phyloP scores from a whole-genome alignment of 371 early-diverging fungal species.

The Mucor circinelloides region DNA sequence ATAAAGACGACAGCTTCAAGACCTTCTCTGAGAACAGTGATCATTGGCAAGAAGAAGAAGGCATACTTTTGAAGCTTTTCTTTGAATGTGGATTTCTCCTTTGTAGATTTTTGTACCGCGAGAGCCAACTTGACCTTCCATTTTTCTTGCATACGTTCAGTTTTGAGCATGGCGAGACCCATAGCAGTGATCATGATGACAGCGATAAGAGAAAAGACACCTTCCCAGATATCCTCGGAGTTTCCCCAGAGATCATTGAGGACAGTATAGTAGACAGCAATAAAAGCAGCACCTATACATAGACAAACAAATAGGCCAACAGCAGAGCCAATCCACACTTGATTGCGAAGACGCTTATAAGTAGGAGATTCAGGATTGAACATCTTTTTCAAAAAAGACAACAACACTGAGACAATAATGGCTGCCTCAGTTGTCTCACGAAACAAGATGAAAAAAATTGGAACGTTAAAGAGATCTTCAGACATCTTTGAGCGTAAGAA shows the following conservation, averaged over 20 bases:
- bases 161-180: slow-evolving; percentile 74
- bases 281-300: slow-evolving; percentile 70
- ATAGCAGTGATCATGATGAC: slow-evolving; percentile 68
- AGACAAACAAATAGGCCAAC: slow-evolving; percentile 63
- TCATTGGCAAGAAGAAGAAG: slow-evolving; percentile 74
- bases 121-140: slow-evolving; percentile 66
- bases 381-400: slow-evolving; percentile 69
- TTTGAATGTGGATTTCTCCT: slow-evolving; percentile 25
- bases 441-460: slow-evolving; percentile 84
- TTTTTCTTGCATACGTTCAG: slow-evolving; percentile 72
- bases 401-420: slow-evolving; percentile 79
- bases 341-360: slow-evolving; percentile 58
- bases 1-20: slow-evolving; percentile 82
- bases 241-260: slow-evolving; percentile 45
- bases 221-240: slow-evolving; percentile 81
- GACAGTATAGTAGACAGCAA: slow-evolving; percentile 65
- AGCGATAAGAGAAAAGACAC: slow-evolving; percentile 68
- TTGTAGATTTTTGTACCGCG: slow-evolving; percentile 42
- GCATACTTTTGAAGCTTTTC: slow-evolving; percentile 49
- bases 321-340: slow-evolving; percentile 65
- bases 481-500: slow-evolving; percentile 20
- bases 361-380: slow-evolving; percentile 47
- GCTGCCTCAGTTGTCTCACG: slow-evolving; percentile 79
- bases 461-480: slow-evolving; percentile 68
- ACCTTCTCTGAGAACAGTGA: slow-evolving; percentile 83